A percentile compares a stretch with the other conserved stretches of the same genome.
Evolutionary conservation across 176 grass and related monocot genomes (phyloP).

Genomic region (Oryza brachyantha): DNA sequence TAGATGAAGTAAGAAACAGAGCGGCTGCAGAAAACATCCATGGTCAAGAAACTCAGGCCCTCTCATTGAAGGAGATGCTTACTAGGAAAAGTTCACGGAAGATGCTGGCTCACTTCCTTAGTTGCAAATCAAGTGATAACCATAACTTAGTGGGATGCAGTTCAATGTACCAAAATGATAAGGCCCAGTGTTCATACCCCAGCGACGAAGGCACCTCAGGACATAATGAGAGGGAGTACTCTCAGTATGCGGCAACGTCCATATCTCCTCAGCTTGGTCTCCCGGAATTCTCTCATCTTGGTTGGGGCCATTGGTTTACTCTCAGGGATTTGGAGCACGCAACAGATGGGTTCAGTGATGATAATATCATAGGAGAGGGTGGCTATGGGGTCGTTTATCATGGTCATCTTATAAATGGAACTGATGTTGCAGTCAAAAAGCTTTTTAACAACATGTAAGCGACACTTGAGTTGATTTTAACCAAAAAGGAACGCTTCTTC

Average conservation of each 20-base stretch:
- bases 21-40: constrained; percentile 37
- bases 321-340: constrained; percentile 66
- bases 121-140: constrained; percentile 53
- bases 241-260: constrained; percentile 46
- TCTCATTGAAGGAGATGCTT: constrained; percentile 31
- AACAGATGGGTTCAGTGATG: constrained; percentile 61
- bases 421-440: constrained; percentile 65
- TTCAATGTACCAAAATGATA: constrained; percentile 53
- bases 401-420: constrained; percentile 55
- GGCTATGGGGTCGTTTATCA: constrained; percentile 73
- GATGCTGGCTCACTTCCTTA: constrained; percentile 43
- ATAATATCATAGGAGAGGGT: constrained; percentile 68
- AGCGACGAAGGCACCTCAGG: constrained; percentile 56
- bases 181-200: constrained; percentile 37
- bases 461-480: neutral
- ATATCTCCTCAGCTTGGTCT: constrained; percentile 52
- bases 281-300: constrained; percentile 69
- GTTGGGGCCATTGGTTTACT: constrained; percentile 84
- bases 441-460: constrained; percentile 76
- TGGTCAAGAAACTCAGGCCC: constrained; percentile 32
- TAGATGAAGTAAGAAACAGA: constrained; percentile 44
- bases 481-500: neutral
- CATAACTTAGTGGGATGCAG: constrained; percentile 59
- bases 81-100: constrained; percentile 39
- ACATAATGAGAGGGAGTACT: constrained; percentile 35